Evolutionary conservation across 176 grass and related monocot species (phyloP).

Genomic region (Cenchrus fungigraminus): DNA sequence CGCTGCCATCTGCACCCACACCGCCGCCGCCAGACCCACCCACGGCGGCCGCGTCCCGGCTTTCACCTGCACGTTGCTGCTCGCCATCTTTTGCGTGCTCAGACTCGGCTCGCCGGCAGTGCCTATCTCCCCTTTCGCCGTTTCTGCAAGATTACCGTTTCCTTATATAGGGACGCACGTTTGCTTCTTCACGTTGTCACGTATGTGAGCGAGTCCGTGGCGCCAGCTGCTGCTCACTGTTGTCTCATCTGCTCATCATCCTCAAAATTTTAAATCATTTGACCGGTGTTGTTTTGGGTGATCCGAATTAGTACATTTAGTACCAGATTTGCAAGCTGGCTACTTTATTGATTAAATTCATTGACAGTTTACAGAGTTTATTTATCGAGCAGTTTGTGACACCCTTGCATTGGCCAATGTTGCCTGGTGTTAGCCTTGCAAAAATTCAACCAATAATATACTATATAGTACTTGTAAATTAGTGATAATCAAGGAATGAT

Average conservation of each 20-base stretch:
- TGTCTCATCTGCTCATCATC: constrained; percentile 2
- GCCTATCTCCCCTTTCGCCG: not conserved
- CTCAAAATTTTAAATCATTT: constrained; percentile 3
- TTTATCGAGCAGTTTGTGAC: not conserved
- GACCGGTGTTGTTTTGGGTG: not conserved
- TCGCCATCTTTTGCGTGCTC: constrained; percentile 8
- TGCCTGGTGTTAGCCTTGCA: not conserved
- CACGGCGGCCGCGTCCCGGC: constrained; percentile 66
- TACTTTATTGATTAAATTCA: not conserved
- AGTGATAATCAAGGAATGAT: not conserved
- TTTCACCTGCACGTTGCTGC: constrained; percentile 43
- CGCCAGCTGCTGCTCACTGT: not conserved
- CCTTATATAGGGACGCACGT: constrained; percentile 8
- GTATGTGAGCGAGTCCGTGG: not conserved
- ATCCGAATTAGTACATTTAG: not conserved
- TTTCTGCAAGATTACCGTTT: not conserved
- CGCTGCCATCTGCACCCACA: constrained; percentile 69
- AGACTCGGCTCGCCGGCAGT: not conserved
- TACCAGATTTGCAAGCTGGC: not conserved
- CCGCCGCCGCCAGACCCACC: constrained; percentile 71
- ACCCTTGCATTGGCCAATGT: not conserved
- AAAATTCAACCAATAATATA: not conserved
- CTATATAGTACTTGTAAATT: not conserved
- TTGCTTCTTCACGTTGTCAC: not conserved
- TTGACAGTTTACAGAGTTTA: not conserved